These are phyloP conservation scores for Ophiorrhiza pumila DNA, from an alignment of 257 asterid genomes.

Conservation along the genomic window DNA sequence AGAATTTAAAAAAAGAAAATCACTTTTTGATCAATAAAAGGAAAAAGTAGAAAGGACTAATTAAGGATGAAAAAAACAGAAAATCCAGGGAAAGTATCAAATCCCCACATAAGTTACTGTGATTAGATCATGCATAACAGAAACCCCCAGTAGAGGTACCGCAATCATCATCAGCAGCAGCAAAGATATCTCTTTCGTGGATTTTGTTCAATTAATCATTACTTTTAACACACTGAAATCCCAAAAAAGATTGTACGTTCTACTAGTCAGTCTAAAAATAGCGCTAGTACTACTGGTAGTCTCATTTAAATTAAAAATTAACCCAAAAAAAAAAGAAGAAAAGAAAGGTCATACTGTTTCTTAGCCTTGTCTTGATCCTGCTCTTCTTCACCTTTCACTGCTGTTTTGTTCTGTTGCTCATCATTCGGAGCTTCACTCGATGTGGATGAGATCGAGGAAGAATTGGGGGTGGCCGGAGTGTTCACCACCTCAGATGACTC, in stretches of 20 bases:
- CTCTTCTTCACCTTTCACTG: slow-evolving; percentile 19
- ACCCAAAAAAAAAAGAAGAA: background rate
- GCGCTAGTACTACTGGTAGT: no score
- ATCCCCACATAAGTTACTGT: background rate
- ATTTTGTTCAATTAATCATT: slow-evolving; percentile 10
- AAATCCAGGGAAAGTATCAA: background rate
- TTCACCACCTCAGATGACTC: slow-evolving; percentile 29
- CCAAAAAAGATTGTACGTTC: background rate
- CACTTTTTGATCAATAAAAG: slow-evolving; percentile 13
- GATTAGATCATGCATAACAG: slow-evolving; percentile 21
- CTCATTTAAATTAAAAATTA: background rate
- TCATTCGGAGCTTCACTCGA: slow-evolving; percentile 53
- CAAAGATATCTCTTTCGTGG: background rate
- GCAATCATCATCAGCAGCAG: background rate
- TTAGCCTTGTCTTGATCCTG: slow-evolving; percentile 46
- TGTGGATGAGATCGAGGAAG: slow-evolving; percentile 52
- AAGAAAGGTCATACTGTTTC: slow-evolving; percentile 38
- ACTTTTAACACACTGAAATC: background rate
- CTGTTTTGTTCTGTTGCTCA: slow-evolving; percentile 28
- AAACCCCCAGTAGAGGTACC: background rate
- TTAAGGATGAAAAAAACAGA: background rate
- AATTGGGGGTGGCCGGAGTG: slow-evolving; percentile 40
- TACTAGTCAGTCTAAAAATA: no score
- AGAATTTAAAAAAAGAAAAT: background rate
- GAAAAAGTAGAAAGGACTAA: background rate